Evolutionary conservation across 441 rosid species (phyloP).

Genomic region (Populus hybrid): DNA sequence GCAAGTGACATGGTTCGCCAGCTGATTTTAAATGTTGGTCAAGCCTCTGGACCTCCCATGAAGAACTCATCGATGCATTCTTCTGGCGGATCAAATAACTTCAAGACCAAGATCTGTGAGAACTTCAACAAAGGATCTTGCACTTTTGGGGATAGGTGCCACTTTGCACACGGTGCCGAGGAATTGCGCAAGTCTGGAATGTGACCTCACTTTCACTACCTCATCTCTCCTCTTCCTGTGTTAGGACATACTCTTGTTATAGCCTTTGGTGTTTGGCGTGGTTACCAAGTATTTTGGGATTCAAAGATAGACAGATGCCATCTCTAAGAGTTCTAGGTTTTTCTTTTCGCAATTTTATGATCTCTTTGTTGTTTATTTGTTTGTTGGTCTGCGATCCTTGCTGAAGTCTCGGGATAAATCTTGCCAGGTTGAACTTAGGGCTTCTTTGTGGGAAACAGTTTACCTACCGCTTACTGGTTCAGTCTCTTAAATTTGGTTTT

Average conservation of each 20-base stretch:
- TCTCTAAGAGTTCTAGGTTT: slow-evolving; percentile 2
- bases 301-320: neutral
- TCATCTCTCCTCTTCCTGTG: neutral
- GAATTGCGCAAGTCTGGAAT: slow-evolving; percentile 66
- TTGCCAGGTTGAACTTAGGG: no score
- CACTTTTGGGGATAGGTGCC: slow-evolving; percentile 92
- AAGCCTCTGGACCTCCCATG: slow-evolving; percentile 38
- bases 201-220: slow-evolving; percentile 10
- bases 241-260: slow-evolving; percentile 9
- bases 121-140: slow-evolving; percentile 82
- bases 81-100: slow-evolving; percentile 55
- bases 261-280: slow-evolving; percentile 11
- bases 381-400: no score
- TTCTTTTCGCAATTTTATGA: slow-evolving; percentile 1
- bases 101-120: slow-evolving; percentile 86
- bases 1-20: slow-evolving; percentile 95
- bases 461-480: neutral
- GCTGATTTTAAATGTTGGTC: slow-evolving; percentile 60
- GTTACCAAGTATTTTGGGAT: slow-evolving; percentile 12
- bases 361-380: neutral
- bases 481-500: neutral
- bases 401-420: no score
- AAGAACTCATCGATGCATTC: slow-evolving; percentile 30
- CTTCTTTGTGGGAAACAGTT: no score
- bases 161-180: slow-evolving; percentile 91